Base-by-base conservation (phyloP, 2,329 filamentous ascomycete genomes). In the Hypoxylon sp. region DNA sequence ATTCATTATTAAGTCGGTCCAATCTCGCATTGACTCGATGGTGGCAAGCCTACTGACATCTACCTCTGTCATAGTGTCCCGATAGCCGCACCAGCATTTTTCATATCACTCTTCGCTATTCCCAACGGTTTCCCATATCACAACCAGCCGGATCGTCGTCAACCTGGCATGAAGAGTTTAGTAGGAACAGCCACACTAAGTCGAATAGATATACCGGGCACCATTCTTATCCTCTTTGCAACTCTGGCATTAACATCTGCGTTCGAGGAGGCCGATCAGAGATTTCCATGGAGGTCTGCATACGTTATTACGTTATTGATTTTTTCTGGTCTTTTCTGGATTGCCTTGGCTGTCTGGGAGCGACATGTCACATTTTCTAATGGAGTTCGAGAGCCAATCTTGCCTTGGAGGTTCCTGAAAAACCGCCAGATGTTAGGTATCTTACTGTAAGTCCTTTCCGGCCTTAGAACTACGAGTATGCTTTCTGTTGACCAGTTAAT, bases 1-100 rank as follows among this genome's bases (percentile, higher is more conserved):
- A 13, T 75, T 75, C 47, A 67, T 73, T 31, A 70, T 75, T 33
- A 74, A 75, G 73, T 74, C 44, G 17, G 57, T 17, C 53, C 14
- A 47, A 17, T 42, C n/a, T 8, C 37, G 17, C 14, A 37, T 37
- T 35, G 2, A 13, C 17, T 9, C 10, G 1, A 14, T 14, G 24
- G n/a, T n/a, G 10, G 1, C 1, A 2, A 51, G 6, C 3, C 14
- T 50, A 1, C n/a, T 58, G 24, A 61, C 8, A 33, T 5, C 10
- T 54, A 11, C 13, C n/a, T n/a, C n/a, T 54, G 9, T 17, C 10
- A 53, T 29, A 70, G 64, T 46, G 59, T 71, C 11, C 68, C 64
- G 0, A 58, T 68, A 14, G 65, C 47, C 8, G 39, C 47, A 0
- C 50, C 37, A 0, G 62, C 53, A 1, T 60, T 66, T 29, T 1